Conservation (phyloP, 176 grass and related monocot genomes). For the Raddia guianensis region DNA sequence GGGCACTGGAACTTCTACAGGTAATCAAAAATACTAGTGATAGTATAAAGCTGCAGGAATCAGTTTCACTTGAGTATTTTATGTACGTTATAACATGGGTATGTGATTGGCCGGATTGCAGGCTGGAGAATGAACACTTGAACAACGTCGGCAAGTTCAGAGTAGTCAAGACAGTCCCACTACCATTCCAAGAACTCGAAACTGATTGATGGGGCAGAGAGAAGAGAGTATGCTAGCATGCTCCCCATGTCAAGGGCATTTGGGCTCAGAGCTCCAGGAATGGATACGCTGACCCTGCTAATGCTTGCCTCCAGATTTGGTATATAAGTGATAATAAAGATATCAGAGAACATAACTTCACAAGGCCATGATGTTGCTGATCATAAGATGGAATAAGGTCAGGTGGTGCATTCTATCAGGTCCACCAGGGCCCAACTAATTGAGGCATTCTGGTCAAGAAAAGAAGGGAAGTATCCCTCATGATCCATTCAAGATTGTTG, state of each 20-base stretch:
- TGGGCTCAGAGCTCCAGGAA: constrained; percentile 30
- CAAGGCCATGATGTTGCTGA: constrained; percentile 22
- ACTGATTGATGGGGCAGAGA: constrained; percentile 52
- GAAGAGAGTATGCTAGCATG: not conserved
- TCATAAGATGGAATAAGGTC: constrained; percentile 50
- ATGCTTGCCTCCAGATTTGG: constrained; percentile 26
- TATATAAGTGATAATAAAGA: constrained; percentile 51
- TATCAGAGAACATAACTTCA: constrained; percentile 41
- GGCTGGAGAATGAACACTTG: constrained; percentile 91
- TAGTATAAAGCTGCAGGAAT: not conserved
- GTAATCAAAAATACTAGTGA: constrained; percentile 33
- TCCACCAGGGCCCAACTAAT: constrained; percentile 6
- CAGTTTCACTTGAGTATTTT: not conserved
- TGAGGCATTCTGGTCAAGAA: constrained; percentile 28
- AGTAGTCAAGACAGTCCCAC: constrained; percentile 73
- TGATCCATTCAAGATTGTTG: constrained; percentile 44
- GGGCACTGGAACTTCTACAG: constrained; percentile 98
- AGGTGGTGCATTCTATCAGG: constrained; percentile 1
- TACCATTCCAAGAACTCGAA: constrained; percentile 86
- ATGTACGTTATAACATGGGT: not conserved
- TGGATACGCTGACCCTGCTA: constrained; percentile 2
- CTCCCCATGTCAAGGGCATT: constrained; percentile 35
- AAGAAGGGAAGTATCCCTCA: constrained; percentile 24
- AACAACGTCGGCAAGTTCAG: constrained; percentile 91
- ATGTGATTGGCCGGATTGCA: constrained; percentile 12